phyloP scores from a whole-genome alignment of 192 early-diverging fungal genomes.

The Haplosporangium gracile region DNA sequence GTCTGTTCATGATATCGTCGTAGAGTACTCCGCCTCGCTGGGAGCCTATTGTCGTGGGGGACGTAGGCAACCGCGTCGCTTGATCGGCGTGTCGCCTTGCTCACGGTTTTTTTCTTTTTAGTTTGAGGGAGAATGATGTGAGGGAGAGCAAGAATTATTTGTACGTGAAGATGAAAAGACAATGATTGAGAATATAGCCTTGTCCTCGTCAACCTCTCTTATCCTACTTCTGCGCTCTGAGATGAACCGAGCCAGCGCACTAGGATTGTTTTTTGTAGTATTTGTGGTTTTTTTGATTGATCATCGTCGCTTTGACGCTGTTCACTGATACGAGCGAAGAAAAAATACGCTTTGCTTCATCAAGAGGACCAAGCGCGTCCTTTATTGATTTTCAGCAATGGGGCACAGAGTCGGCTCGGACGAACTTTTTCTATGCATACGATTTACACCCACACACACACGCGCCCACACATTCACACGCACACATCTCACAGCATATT shows the following conservation, averaged over 20 bases:
- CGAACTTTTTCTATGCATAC: not conserved
- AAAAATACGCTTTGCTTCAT: too few relatives aligned
- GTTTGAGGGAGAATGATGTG: not conserved
- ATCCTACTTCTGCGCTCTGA: too few relatives aligned
- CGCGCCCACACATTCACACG: too few relatives aligned
- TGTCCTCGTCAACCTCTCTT: too few relatives aligned
- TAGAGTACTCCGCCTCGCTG: slow-evolving; percentile 18
- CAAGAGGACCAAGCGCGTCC: slow-evolving; percentile 1
- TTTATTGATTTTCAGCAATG: not conserved
- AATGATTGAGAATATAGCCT: too few relatives aligned
- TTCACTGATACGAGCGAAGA: too few relatives aligned
- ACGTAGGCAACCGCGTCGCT: not conserved
- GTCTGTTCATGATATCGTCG: not conserved
- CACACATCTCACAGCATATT: not conserved
- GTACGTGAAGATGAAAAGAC: too few relatives aligned
- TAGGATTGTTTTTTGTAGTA: too few relatives aligned
- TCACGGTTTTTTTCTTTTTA: not conserved
- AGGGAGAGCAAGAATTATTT: too few relatives aligned
- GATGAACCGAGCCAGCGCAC: too few relatives aligned
- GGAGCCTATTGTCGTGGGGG: slow-evolving; percentile 8
- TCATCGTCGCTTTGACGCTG: too few relatives aligned
- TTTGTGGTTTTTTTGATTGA: too few relatives aligned
- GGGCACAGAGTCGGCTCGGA: not conserved
- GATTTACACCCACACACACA: not conserved
- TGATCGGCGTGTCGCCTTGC: not conserved